Percentiles rank a stretch among this genome's conserved stretches.
Evolutionary conservation across 164 flowering plant species (phyloP).

Genomic region (Cinnamomum chago): DNA sequence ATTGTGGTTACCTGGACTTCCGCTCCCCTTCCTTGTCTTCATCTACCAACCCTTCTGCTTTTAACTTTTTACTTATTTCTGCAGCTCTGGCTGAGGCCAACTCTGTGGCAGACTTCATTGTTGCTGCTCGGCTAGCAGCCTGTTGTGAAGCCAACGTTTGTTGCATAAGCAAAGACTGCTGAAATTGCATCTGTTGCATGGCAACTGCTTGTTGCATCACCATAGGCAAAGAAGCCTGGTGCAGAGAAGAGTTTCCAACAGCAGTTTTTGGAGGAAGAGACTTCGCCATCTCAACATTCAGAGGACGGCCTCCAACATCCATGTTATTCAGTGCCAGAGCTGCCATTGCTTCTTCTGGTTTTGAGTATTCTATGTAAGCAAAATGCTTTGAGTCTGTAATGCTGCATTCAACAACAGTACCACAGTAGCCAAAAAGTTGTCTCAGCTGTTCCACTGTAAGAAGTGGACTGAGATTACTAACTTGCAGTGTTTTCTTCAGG

Average conservation of each 20-base stretch:
- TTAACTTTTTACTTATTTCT: conserved; percentile 83
- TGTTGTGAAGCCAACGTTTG: conserved; percentile 88
- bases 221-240: conserved; percentile 74
- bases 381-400: conserved; percentile 93
- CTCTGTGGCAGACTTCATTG: conserved; percentile 93
- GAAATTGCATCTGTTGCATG: conserved; percentile 99
- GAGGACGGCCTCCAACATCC: conserved; percentile 91
- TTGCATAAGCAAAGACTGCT: conserved; percentile 95
- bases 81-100: conserved; percentile 96
- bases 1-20: conserved; percentile 54
- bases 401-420: conserved; percentile 84
- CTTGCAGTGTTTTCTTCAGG: conserved; percentile 80
- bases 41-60: conserved; percentile 63
- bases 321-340: conserved; percentile 87
- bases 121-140: conserved; percentile 93
- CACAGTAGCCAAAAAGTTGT: conserved; percentile 83
- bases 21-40: conserved; percentile 45
- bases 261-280: conserved; percentile 77
- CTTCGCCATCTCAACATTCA: conserved; percentile 99
- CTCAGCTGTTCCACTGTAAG: conserved; percentile 88
- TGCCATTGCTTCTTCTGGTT: conserved; percentile 94
- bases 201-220: conserved; percentile 99
- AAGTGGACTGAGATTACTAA: conserved; percentile 93
- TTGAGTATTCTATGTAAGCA: conserved; percentile 90
- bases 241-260: conserved; percentile 29